A percentile compares a stretch with the other conserved stretches of the same genome.
These are phyloP conservation scores for Aurantiochytrium sp. DNA, from an alignment of 108 stramenopile species.

Conservation along the genomic window DNA sequence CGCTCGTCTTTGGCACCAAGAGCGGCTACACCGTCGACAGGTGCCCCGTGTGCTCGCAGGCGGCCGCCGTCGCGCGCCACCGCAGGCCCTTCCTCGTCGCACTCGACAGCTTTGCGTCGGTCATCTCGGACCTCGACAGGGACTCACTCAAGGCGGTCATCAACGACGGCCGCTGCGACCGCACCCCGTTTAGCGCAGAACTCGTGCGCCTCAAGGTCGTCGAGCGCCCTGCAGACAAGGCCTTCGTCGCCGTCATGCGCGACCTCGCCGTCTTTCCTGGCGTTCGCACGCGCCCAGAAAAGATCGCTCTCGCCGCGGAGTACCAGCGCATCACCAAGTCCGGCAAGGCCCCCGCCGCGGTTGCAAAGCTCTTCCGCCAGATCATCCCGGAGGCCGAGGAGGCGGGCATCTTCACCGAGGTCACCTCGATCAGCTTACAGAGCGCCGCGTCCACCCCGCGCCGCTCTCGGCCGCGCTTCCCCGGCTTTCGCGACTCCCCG, in stretches of 20 bases:
- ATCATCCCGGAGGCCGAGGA: not conserved
- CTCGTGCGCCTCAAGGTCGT: not conserved
- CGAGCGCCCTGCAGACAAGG: not conserved
- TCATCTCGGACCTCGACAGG: not conserved
- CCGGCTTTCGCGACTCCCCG: not conserved
- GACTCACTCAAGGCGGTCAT: not conserved
- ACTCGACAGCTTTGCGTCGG: not conserved
- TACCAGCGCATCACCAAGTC: not conserved
- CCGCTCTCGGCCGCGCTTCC: not conserved
- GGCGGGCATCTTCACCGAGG: not conserved
- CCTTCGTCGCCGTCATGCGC: not conserved
- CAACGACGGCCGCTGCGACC: not conserved
- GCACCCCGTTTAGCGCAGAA: not conserved
- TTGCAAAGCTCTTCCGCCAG: not conserved
- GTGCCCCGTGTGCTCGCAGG: not conserved
- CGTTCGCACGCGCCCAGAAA: not conserved
- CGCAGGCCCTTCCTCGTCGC: not conserved
- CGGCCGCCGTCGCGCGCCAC: not conserved
- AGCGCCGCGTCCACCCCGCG: not conserved
- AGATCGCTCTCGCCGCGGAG: not conserved
- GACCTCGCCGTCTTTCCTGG: not conserved
- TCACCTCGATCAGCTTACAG: not conserved
- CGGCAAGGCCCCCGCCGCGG: not conserved
- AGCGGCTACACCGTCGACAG: not conserved
- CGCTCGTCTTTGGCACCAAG: not conserved